A percentile compares a stretch with the other conserved stretches of the same genome.
Evolutionary conservation across 2,329 filamentous ascomycete genomes (phyloP).

Genomic region (Aspergillus intermedius): DNA sequence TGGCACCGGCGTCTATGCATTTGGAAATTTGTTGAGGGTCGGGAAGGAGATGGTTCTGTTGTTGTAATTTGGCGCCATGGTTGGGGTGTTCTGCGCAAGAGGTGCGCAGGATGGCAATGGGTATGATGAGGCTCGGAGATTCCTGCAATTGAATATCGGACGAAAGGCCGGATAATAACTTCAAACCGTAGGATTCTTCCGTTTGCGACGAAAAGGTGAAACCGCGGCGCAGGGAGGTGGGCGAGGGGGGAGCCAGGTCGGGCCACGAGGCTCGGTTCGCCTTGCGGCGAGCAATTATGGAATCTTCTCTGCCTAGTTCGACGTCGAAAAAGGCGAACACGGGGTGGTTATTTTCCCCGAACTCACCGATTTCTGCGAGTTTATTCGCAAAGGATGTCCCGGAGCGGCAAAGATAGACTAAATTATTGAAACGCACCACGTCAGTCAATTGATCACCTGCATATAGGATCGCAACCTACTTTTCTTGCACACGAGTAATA

Average conservation of each 20-base stretch:
- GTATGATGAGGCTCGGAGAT: conserved; percentile 43
- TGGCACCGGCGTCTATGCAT: conserved; percentile 78
- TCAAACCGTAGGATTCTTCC: conserved; percentile 44
- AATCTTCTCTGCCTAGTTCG: conserved; percentile 34
- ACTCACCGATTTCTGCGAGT: conserved; percentile 46
- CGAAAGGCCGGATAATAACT: conserved; percentile 43
- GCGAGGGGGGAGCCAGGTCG: conserved; percentile 26
- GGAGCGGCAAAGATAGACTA: conserved; percentile 50
- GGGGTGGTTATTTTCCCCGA: conserved; percentile 44
- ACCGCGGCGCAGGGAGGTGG: conserved; percentile 27
- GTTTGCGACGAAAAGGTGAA: conserved; percentile 40
- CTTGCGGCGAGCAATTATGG: conserved; percentile 26
- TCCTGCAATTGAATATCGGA: conserved; percentile 47
- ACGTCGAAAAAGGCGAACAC: conserved; percentile 52
- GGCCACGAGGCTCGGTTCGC: conserved; percentile 24
- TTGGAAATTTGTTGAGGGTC: conserved; percentile 55
- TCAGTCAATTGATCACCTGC: conserved; percentile 6
- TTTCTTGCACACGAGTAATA: conserved; percentile 48
- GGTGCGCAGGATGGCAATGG: conserved; percentile 41
- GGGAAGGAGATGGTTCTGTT: conserved; percentile 29
- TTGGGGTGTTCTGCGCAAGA: conserved; percentile 11
- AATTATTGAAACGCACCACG: conserved; percentile 5
- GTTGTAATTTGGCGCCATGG: conserved; percentile 1
- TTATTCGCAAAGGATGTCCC: conserved; percentile 48
- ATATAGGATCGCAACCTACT: conserved; percentile 33